Evolutionary conservation across 2,329 filamentous ascomycete genomes (phyloP).

Genomic region (Aspergillus cejpii): DNA sequence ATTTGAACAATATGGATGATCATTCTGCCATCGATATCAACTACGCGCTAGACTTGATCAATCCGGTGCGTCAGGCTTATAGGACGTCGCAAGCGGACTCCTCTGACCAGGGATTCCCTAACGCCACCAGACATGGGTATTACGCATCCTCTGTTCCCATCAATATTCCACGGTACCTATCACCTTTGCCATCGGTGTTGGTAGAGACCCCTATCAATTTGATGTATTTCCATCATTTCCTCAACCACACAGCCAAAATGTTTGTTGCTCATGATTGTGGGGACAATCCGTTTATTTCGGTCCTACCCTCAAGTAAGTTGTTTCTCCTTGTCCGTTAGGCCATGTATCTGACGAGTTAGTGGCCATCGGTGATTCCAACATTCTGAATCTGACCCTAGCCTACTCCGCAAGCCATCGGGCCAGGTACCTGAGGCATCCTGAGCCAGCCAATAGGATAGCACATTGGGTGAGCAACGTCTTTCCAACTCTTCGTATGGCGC

Average conservation of each 20-base stretch:
- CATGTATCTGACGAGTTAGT: conserved; percentile 42
- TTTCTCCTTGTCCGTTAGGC: not conserved
- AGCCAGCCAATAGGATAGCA: conserved; percentile 71
- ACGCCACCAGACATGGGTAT: conserved; percentile 57
- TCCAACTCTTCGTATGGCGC: conserved; percentile 60
- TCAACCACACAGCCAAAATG: conserved; percentile 71
- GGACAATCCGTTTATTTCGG: conserved; percentile 54
- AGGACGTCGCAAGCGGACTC: not conserved
- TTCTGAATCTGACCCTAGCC: conserved; percentile 69
- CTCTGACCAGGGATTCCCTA: conserved; percentile 27
- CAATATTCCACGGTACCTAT: conserved; percentile 52
- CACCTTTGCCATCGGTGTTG: conserved; percentile 51
- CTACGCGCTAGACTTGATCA: conserved; percentile 35
- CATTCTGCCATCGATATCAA: conserved; percentile 54
- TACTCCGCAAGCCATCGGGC: conserved; percentile 82
- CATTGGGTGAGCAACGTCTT: conserved; percentile 67
- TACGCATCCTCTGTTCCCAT: conserved; percentile 64
- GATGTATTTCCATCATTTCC: conserved; percentile 65
- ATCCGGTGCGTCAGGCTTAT: conserved; percentile 10
- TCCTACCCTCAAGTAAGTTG: conserved; percentile 55
- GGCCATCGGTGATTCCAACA: conserved; percentile 47
- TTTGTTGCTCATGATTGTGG: conserved; percentile 57
- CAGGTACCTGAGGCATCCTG: conserved; percentile 63
- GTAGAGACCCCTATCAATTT: conserved; percentile 72
- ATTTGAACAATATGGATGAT: conserved; percentile 66